These are phyloP conservation scores for Colletotrichum truncatum DNA, from an alignment of 2,329 filamentous ascomycete genomes.

Conservation along the genomic window DNA sequence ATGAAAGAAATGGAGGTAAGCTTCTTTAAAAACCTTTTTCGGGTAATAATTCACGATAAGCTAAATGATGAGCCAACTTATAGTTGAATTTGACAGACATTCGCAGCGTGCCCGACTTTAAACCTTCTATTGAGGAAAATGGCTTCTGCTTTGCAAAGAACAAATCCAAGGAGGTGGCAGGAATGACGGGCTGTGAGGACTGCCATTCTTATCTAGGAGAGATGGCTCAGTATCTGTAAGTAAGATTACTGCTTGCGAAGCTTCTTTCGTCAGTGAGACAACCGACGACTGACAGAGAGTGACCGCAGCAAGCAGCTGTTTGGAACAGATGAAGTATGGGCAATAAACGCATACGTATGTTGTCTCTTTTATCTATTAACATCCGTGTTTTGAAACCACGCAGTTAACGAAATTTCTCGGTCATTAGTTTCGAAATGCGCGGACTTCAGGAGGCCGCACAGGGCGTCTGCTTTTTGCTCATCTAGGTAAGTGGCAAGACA, in stretches of 20 bases:
- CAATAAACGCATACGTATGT: neutral
- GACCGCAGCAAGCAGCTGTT: no score
- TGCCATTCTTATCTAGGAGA: neutral
- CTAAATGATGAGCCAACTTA: no score
- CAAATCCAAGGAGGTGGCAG: neutral
- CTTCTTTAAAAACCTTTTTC: no score
- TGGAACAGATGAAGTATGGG: neutral
- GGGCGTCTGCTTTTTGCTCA: neutral
- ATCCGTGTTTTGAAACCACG: no score
- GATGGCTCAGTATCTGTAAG: neutral
- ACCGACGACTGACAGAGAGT: no score
- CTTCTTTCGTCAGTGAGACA: no score
- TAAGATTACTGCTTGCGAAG: neutral
- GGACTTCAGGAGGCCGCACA: neutral
- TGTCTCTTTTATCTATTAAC: no score
- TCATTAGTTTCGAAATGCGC: neutral
- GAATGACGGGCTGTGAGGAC: neutral
- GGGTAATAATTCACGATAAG: no score
- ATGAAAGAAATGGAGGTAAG: conserved; percentile 2
- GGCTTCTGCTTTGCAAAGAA: neutral
- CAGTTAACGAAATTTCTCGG: no score
- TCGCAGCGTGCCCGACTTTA: neutral
- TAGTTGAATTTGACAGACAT: neutral
- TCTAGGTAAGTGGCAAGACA: neutral
- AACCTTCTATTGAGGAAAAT: neutral